Percentiles rank a stretch among this genome's conserved stretches.
Evolutionary conservation across 1,284 basidiomycete genomes (phyloP).

Genomic region (Pseudozyma hubeiensis): DNA sequence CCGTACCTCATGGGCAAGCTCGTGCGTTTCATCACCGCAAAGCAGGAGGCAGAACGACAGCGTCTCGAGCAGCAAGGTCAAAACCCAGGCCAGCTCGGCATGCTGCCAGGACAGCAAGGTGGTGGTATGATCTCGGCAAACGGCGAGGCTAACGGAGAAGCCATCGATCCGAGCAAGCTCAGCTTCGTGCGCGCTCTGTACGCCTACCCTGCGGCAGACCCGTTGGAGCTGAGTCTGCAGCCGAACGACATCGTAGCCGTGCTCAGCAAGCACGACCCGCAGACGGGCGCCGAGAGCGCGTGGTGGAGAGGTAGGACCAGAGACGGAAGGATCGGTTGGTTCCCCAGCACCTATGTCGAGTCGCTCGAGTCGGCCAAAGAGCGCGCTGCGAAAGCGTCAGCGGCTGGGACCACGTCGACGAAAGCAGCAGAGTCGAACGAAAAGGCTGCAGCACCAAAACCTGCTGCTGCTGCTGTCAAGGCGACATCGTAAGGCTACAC

Average conservation of each 20-base stretch:
- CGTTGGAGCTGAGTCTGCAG: constrained; percentile 83
- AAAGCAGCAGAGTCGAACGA: constrained; percentile 22
- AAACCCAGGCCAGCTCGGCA: constrained; percentile 68
- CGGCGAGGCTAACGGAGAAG: constrained; percentile 55
- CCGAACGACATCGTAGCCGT: constrained; percentile 96
- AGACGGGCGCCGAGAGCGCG: constrained; percentile 77
- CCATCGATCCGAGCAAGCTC: constrained; percentile 74
- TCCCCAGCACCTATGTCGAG: constrained; percentile 78
- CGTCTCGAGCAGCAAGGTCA: constrained; percentile 67
- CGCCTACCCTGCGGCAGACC: constrained; percentile 75
- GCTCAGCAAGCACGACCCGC: constrained; percentile 75
- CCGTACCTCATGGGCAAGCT: constrained; percentile 94
- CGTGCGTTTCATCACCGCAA: constrained; percentile 80
- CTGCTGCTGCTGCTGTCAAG: constrained; percentile 33
- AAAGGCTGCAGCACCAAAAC: constrained; percentile 26
- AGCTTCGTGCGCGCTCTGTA: constrained; percentile 89
- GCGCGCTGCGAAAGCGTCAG: constrained; percentile 52
- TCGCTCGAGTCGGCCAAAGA: constrained; percentile 65
- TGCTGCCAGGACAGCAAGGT: constrained; percentile 76
- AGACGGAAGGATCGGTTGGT: constrained; percentile 95
- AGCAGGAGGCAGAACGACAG: constrained; percentile 71
- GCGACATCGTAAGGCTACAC: constrained; percentile 17
- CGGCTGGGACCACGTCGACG: not conserved
- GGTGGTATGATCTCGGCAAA: constrained; percentile 50
- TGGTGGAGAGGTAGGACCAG: constrained; percentile 98